Evolutionary conservation across 345 rosid species (phyloP), one percentile per base, ranked within the genome.

Genomic region (Reutealis trisperma): DNA sequence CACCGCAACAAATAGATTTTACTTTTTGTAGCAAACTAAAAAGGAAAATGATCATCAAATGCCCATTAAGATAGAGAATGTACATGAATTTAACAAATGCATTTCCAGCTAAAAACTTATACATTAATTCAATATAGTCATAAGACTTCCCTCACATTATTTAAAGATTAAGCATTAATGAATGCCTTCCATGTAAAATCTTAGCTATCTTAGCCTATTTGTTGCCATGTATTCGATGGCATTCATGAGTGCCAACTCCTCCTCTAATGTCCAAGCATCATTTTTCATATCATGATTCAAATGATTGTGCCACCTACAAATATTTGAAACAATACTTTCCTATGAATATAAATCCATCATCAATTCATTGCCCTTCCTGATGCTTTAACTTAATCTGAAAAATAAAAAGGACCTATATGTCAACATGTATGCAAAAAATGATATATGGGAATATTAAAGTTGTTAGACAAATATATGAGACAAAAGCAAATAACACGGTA

Each of bases 181-280:
- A 5, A 47, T 87, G 94, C 99, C 99, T 96, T 87, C 99, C 99
- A n/a, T 92, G 94, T 77, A 96, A 85, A 80, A 90, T 91, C 84
- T 90, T 96, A 34, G 99, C 98, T 58, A 96, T 96, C 85, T 94
- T 95, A 80, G 99, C 99, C 99, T 98, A 96, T 83, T 83, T 93
- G 87, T 96, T 96, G 70, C 99, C 98, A 70, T 92, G 81, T n/a
- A 73, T 55, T 47, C 76, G 81, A 87, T 96, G 99, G 59, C 95
- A 72, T 89, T 80, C 94, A 96, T 83, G 67, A 96, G 96, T 73
- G 88, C 85, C 79, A 83, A 57, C 80, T 96, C 99, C 88, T 96
- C 99, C 63, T 92, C 98, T 37, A 85, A 63, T 2, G 95, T 91
- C 98, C 99, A 96, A 58, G 99, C 98, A 64, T 92, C 97, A 85